Conservation (phyloP, 768 basidiomycete species). For the Russula sp. region DNA sequence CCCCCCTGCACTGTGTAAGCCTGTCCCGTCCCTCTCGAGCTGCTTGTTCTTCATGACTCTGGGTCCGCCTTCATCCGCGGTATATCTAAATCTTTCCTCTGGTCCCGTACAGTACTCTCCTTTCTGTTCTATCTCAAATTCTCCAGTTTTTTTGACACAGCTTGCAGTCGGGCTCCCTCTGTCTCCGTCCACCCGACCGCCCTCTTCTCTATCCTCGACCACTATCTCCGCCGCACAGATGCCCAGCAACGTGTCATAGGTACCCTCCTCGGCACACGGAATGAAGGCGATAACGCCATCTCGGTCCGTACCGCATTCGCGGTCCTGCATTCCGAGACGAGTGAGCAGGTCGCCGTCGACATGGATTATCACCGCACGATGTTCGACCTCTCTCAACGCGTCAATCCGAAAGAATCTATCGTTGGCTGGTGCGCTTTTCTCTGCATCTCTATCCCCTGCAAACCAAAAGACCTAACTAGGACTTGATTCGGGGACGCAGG, state of each 20-base stretch:
- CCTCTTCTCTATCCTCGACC: constrained; percentile 92
- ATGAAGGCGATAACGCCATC: constrained; percentile 41
- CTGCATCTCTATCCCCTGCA: constrained; percentile 21
- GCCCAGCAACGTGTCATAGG: constrained; percentile 88
- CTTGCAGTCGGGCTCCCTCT: constrained; percentile 54
- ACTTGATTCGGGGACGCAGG: constrained; percentile 75
- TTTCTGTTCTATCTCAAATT: neutral
- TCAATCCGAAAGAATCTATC: constrained; percentile 79
- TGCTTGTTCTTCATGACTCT: constrained; percentile 36
- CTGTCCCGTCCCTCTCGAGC: neutral
- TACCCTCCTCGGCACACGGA: constrained; percentile 82
- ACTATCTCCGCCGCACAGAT: constrained; percentile 84
- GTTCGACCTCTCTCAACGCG: constrained; percentile 84
- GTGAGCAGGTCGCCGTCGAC: constrained; percentile 91
- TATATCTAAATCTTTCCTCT: constrained; percentile 32
- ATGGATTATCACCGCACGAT: constrained; percentile 93
- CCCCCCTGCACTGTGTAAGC: too few species aligned
- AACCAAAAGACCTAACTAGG: constrained; percentile 79
- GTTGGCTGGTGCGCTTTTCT: constrained; percentile 79
- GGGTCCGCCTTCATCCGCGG: constrained; percentile 40
- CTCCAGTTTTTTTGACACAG: neutral
- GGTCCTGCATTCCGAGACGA: constrained; percentile 86
- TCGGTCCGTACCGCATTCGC: constrained; percentile 84
- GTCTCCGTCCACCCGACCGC: constrained; percentile 89
- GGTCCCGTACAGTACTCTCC: constrained; percentile 31